These are phyloP conservation scores for Porcisia hertigi DNA, from an alignment of 208 protist genomes.

Conservation along the genomic window DNA sequence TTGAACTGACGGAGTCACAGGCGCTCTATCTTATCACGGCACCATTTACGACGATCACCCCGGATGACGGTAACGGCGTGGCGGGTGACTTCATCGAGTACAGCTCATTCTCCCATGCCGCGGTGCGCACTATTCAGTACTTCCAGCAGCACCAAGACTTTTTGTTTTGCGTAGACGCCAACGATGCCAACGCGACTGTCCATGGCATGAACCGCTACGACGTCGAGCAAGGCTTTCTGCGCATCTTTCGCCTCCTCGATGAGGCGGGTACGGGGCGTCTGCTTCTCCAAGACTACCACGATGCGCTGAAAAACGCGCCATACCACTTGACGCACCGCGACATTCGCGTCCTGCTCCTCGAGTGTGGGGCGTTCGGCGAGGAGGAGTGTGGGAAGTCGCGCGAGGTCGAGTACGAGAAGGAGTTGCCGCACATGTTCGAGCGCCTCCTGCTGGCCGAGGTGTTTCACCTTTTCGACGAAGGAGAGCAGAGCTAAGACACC, in stretches of 20 bases:
- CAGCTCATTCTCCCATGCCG: slow-evolving; percentile 52
- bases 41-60: slow-evolving; percentile 32
- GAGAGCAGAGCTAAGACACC: slow-evolving; percentile 10
- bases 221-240: slow-evolving; percentile 78
- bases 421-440: slow-evolving; percentile 74
- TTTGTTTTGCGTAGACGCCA: slow-evolving; percentile 45
- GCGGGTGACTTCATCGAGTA: slow-evolving; percentile 69
- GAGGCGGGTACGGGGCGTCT: slow-evolving; percentile 55
- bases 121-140: slow-evolving; percentile 62
- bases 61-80: slow-evolving; percentile 18
- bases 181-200: slow-evolving; percentile 52
- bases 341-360: slow-evolving; percentile 65
- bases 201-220: slow-evolving; percentile 84
- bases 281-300: slow-evolving; percentile 59
- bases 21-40: slow-evolving; percentile 82
- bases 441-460: slow-evolving; percentile 68
- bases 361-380: slow-evolving; percentile 48
- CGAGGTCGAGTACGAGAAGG: slow-evolving; percentile 78
- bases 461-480: slow-evolving; percentile 72
- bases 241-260: slow-evolving; percentile 73
- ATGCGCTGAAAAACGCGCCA: slow-evolving; percentile 67
- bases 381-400: slow-evolving; percentile 16
- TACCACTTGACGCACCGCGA: slow-evolving; percentile 85
- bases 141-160: slow-evolving; percentile 57
- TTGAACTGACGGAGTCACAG: slow-evolving; percentile 65